These are phyloP conservation scores for Colletotrichum sp. DNA, from an alignment of 2,329 filamentous ascomycete genomes.

Conservation along the genomic window DNA sequence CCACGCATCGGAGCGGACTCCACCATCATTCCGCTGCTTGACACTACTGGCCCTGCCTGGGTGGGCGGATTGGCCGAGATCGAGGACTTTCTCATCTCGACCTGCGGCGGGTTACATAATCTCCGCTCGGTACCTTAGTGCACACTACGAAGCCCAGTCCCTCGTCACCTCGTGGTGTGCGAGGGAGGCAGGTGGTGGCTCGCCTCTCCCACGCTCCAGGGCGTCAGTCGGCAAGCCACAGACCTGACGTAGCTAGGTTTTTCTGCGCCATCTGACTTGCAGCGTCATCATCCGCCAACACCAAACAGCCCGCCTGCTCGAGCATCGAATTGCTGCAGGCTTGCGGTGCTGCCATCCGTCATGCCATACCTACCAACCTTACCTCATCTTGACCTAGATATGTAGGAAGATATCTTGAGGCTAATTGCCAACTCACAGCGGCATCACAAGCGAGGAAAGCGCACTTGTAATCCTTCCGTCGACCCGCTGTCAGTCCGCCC, in stretches of 20 bases:
- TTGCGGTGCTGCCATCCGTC: neutral
- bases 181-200: no score
- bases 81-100: neutral
- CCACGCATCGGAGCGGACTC: neutral
- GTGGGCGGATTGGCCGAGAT: neutral
- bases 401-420: neutral
- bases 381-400: neutral
- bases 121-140: neutral
- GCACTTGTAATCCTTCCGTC: neutral
- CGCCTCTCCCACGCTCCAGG: neutral
- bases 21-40: neutral
- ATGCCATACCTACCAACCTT: neutral
- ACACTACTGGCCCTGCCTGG: neutral
- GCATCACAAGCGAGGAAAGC: neutral
- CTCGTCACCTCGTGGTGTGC: no score
- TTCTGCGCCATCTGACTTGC: neutral
- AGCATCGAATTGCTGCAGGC: neutral
- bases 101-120: neutral
- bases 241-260: slow-evolving; percentile 13
- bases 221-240: neutral
- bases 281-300: slow-evolving; percentile 6
- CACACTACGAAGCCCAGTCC: no score
- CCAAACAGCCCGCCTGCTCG: neutral
- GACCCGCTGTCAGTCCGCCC: neutral
- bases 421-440: neutral